Conservation (phyloP, 1,284 basidiomycete genomes). For the Cutaneotrichosporon sp. region DNA sequence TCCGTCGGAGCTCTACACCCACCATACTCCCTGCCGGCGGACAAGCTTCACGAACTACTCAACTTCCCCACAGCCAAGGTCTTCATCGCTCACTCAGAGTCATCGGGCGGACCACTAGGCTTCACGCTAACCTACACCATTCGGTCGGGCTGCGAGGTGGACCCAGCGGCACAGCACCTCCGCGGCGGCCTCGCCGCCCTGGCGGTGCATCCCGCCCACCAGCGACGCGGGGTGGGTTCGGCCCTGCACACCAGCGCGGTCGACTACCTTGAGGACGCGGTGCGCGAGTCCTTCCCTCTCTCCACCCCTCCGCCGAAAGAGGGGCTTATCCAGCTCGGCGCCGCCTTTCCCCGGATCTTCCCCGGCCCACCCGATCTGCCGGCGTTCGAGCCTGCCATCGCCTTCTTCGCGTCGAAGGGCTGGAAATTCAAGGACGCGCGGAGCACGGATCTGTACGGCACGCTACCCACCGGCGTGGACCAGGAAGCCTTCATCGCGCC, state of each 20-base stretch:
- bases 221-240: conserved; percentile 15
- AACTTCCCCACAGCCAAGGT: conserved; percentile 7
- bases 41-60: conserved; percentile 16
- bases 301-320: conserved; percentile 10
- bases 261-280: conserved; percentile 3
- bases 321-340: conserved; percentile 23
- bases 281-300: conserved; percentile 1
- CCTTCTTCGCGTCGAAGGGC: conserved; percentile 18
- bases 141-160: background rate
- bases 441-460: conserved; percentile 13
- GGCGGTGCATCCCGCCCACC: conserved; percentile 13
- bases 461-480: conserved; percentile 4
- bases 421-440: conserved; percentile 9
- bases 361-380: conserved; percentile 22
- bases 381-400: conserved; percentile 7
- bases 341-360: conserved; percentile 25
- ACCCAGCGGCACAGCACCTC: conserved; percentile 14
- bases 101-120: background rate
- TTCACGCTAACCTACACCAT: conserved; percentile 22
- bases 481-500: conserved; percentile 6
- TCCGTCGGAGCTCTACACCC: conserved; percentile 1
- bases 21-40: conserved; percentile 12
- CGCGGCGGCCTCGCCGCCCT: conserved; percentile 19
- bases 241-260: conserved; percentile 19
- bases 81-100: conserved; percentile 7